Base-by-base conservation (phyloP, 2,329 filamentous ascomycete genomes). In the Exophiala calicioides region DNA sequence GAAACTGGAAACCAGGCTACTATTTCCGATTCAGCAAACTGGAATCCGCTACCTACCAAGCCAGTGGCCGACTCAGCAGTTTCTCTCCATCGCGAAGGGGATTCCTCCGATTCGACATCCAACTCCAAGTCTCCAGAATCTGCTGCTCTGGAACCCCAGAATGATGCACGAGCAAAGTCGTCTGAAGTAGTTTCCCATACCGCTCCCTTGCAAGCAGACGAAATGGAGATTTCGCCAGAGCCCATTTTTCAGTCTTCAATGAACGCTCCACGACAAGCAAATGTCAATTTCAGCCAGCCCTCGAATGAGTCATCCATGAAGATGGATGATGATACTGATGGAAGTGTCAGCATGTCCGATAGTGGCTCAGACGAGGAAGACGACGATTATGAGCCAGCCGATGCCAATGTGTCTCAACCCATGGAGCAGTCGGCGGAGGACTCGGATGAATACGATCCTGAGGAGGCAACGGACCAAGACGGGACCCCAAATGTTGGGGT, bases 301-400 rank as follows among this genome's bases (percentile, higher is more conserved):
- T 40, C 40, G 20, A 23, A 50, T 19, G 47, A 51, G 12, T 23
- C 24, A 8, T 21, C 47, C 18, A 51, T 56, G 44, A 44, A 52
- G 13, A 41, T 53, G 39, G 53, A 55, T 29, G 42, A 50, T 21
- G 51, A 50, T 18, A 57, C 52, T 35, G 51, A 53, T 32, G 58
- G 57, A 29, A 60, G 58, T 50, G 57, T 54, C 5, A 60, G 58
- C 41, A 60, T 60, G 58, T 58, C 57, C 15, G 57, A 59, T 39
- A 53, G 50, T 43, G 59, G 59, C 21, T 76, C 76, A 2, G 79
- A 81, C 16, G 37, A 45, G 15, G 55, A 56, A 15, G 48, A 50
- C 23, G 50, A 43, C 12, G 50, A 52, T n/a, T 57, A 58, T 27
- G 44, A 57, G 32, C 52, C 56, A 23, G 42, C 53, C 12, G 54